phyloP scores from a whole-genome alignment of 768 basidiomycete species.

The Tephrocybe sp. region DNA sequence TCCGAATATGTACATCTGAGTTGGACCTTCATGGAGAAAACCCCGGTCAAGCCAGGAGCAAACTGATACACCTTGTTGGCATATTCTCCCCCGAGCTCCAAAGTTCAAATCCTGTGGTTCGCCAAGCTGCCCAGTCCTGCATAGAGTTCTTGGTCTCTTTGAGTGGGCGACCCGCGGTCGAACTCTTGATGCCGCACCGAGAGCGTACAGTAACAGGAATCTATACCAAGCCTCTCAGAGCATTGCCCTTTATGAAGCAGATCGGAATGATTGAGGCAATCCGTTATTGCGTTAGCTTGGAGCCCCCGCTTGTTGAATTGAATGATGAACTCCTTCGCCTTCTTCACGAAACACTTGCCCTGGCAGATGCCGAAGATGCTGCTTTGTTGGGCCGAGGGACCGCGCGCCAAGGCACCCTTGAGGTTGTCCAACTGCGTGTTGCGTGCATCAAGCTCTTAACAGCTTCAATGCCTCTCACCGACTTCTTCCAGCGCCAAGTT shows the following conservation, averaged over 20 bases:
- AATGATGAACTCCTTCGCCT: slow-evolving; percentile 92
- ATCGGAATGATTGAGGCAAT: slow-evolving; percentile 98
- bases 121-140: slow-evolving; percentile 80
- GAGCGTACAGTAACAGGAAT: slow-evolving; percentile 88
- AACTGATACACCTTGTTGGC: slow-evolving; percentile 69
- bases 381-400: slow-evolving; percentile 74
- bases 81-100: slow-evolving; percentile 89
- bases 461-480: slow-evolving; percentile 92
- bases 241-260: slow-evolving; percentile 91
- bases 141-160: slow-evolving; percentile 77
- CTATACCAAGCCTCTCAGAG: slow-evolving; percentile 95
- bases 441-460: slow-evolving; percentile 92
- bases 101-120: slow-evolving; percentile 82
- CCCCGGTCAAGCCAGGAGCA: slow-evolving; percentile 44
- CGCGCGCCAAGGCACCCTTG: slow-evolving; percentile 74
- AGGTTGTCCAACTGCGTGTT: slow-evolving; percentile 87
- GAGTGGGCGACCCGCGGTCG: slow-evolving; percentile 67
- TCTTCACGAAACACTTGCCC: slow-evolving; percentile 88
- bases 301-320: slow-evolving; percentile 87
- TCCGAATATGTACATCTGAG: slow-evolving; percentile 59
- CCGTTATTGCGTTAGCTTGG: slow-evolving; percentile 87
- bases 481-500: slow-evolving; percentile 86
- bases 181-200: slow-evolving; percentile 82
- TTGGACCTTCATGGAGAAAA: slow-evolving; percentile 46
- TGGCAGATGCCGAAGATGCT: slow-evolving; percentile 95